Base-by-base conservation (phyloP, 345 rosid species). In the Moringa oleifera region DNA sequence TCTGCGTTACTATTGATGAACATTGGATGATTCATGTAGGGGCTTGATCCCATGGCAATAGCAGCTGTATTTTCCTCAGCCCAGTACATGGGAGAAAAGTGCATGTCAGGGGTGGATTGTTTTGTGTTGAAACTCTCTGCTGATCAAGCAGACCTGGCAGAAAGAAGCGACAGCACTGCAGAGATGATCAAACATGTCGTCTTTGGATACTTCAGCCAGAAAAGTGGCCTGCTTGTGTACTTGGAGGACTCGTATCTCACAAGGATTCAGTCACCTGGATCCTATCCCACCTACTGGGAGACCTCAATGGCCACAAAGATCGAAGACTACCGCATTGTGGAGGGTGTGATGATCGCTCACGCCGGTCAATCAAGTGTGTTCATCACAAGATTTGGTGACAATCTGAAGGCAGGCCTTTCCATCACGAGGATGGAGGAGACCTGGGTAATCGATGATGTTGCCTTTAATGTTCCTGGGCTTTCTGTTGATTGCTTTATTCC, bases 151-250 rank as follows among this genome's bases (percentile, higher is more conserved):
- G 97, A 90, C 69, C 63, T 94, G 41, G 71, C 85, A 6, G 79
- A 79, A 28, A 77, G 99, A 25, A 85, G 97, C 21, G 99, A 94
- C 59, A 82, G 77, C 64, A 78, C 92, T 0, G 99, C 99, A 0
- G 99, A 94, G 79, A 90, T 83, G 88, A 94, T 94, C 79, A 94
- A 90, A 77, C 99, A 94, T 49, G 83, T 79, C 1, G 79, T 81
- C 0, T 88, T 79, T 11, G 97, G 99, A 49, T 90, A 90, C 82
- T 94, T 94, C 79, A 85, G 99, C 81, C 99, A 94, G 55, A 81
- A 85, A 72, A 94, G 79, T 21, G 99, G 99, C 1, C 79, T 94
- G 41, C 79, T 94, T 25, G 87, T 81, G 49, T 74, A 68, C 59
- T 68, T 85, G 20, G 95, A 88, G 65, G 91, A 88, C 70, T 83